Base-by-base conservation (phyloP, 371 early-diverging fungal genomes). In the Blakeslea trispora region DNA sequence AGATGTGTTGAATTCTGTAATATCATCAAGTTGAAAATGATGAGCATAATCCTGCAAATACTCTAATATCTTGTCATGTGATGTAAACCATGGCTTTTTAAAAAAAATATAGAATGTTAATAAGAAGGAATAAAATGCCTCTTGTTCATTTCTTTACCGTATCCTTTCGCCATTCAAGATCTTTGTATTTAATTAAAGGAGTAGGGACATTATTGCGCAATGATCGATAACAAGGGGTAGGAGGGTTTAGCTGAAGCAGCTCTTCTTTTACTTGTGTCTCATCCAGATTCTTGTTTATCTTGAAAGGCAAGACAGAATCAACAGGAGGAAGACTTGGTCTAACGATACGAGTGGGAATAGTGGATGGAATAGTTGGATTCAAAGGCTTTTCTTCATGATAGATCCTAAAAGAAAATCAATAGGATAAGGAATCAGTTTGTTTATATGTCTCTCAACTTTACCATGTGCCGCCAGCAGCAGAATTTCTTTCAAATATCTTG, bases 401-500 rank as follows among this genome's bases (percentile, higher is more conserved):
- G 19, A 55, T 54, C 63, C 59, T 63, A 17, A n/a, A n/a, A n/a
- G n/a, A n/a, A n/a, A n/a, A n/a, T n/a, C n/a, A n/a, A n/a, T n/a
- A n/a, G n/a, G n/a, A n/a, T n/a, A n/a, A n/a, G n/a, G n/a, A n/a
- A n/a, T n/a, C n/a, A n/a, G n/a, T n/a, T n/a, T n/a, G n/a, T n/a
- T n/a, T n/a, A n/a, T n/a, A n/a, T n/a, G n/a, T n/a, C 41, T 19
- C 18, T 18, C 14, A 17, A 17, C 53, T 41, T n/a, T 63, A 70
- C 75, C 75, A 75, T 19, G 64, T 61, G 2, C 75, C 75, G 22
- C 75, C 75, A 10, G 72, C 48, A 5, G 49, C 55, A 2, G 49
- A 39, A 9, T 62, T 61, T 46, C 72, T 57, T 39, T 75, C 75
- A 32, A 56, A 72, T n/a, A 69, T 59, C 37, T 53, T 64, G 15